A percentile compares a stretch with the other conserved stretches of the same genome.
Evolutionary conservation across 106 monocot genomes (phyloP).

Genomic region (Gastrodia elata): DNA sequence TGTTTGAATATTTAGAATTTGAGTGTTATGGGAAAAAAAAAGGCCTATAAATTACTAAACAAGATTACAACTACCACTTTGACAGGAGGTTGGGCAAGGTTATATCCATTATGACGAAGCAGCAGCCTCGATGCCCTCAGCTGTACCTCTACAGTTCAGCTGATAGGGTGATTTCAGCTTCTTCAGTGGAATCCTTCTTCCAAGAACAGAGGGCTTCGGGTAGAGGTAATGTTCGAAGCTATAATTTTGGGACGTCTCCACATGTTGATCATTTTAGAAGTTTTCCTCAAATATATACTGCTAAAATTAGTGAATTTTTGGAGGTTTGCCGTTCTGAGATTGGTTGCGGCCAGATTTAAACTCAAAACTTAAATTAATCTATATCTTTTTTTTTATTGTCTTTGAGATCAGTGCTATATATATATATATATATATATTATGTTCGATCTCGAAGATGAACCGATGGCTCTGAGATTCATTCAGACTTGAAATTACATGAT

Average conservation of each 20-base stretch:
- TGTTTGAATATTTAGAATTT: no score
- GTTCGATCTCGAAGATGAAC: no score
- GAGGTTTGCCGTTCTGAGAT: conserved; percentile 24
- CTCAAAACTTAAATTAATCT: no score
- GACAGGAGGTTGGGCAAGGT: conserved; percentile 61
- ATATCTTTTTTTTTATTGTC: no score
- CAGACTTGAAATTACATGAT: no score
- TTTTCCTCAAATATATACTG: conserved; percentile 57
- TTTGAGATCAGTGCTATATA: no score
- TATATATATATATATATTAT: no score
- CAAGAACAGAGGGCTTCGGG: conserved; percentile 44
- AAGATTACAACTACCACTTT: background rate
- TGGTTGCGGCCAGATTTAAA: background rate
- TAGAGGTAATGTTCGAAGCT: conserved; percentile 33
- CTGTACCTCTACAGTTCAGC: conserved; percentile 85
- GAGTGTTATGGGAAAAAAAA: no score
- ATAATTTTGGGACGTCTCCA: conserved; percentile 74
- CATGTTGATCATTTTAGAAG: conserved; percentile 93
- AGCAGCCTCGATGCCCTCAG: conserved; percentile 79
- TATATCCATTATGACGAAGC: conserved; percentile 41
- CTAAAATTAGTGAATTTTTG: conserved; percentile 62
- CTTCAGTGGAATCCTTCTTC: conserved; percentile 59
- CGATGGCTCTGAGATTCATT: no score
- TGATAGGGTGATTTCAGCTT: conserved; percentile 69
- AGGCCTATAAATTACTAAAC: background rate